phyloP scores from a whole-genome alignment of 345 rosid species.

The Erucastrum elatum region DNA sequence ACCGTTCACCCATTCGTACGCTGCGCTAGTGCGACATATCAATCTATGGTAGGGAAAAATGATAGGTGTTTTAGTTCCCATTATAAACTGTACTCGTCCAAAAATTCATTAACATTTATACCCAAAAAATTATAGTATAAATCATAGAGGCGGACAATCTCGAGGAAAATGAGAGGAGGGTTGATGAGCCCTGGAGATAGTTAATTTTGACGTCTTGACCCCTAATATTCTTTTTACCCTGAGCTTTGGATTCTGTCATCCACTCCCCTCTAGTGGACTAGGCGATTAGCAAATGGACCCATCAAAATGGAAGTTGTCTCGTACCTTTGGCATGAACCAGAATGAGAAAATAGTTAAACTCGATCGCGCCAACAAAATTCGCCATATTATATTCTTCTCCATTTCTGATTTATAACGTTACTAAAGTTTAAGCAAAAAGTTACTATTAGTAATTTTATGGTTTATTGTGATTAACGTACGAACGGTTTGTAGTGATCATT shows the following conservation, averaged over 20 bases:
- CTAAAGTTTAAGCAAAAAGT: neutral
- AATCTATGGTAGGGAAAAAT: conserved; percentile 23
- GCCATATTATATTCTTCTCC: neutral
- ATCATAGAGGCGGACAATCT: neutral
- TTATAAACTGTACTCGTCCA: neutral
- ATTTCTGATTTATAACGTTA: conserved; percentile 11
- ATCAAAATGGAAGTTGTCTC: conserved; percentile 25
- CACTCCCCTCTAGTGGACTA: conserved; percentile 32
- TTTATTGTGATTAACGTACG: neutral
- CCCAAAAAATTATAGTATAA: neutral
- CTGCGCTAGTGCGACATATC: conserved; percentile 58
- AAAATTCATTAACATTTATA: neutral
- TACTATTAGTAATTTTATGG: conserved; percentile 1
- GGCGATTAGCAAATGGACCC: conserved; percentile 32
- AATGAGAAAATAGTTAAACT: neutral
- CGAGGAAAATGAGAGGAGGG: neutral
- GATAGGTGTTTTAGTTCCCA: conserved; percentile 12
- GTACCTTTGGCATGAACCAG: conserved; percentile 22
- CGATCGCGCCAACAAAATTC: neutral
- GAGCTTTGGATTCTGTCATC: conserved; percentile 42
- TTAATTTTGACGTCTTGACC: neutral
- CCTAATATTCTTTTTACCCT: neutral
- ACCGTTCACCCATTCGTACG: too few relatives aligned
- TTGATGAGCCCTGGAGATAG: conserved; percentile 8
- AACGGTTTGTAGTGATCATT: conserved; percentile 1